phyloP scores from a whole-genome alignment of 2,329 filamentous ascomycete species.

The Phoma sp. region DNA sequence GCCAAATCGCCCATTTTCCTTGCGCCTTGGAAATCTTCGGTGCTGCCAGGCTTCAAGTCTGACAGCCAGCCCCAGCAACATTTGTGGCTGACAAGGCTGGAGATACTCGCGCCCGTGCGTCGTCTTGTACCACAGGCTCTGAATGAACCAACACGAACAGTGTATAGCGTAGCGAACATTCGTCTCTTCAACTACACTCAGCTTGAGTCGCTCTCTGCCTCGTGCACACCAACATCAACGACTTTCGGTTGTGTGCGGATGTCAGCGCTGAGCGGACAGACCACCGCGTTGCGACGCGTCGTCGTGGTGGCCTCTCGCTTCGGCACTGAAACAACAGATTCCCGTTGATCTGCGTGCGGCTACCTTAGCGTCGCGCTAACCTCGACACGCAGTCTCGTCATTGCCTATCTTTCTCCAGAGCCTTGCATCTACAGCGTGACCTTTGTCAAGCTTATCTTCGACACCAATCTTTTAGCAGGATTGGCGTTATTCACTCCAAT shows the following conservation, averaged over 20 bases:
- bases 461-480: too few species aligned
- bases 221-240: slow-evolving; percentile 5
- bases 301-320: slow-evolving; percentile 31
- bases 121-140: slow-evolving; percentile 2
- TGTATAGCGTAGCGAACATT: slow-evolving; percentile 10
- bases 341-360: slow-evolving; percentile 45
- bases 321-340: slow-evolving; percentile 25
- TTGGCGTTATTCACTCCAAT: too few species aligned
- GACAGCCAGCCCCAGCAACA: slow-evolving; percentile 23
- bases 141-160: neutral
- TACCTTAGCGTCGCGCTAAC: slow-evolving; percentile 33
- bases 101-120: slow-evolving; percentile 14
- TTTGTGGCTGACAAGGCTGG: slow-evolving; percentile 28
- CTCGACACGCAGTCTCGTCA: slow-evolving; percentile 8
- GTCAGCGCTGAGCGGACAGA: slow-evolving; percentile 24
- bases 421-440: slow-evolving; percentile 4
- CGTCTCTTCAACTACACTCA: neutral
- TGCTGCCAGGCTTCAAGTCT: slow-evolving; percentile 25
- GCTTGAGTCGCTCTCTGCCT: neutral
- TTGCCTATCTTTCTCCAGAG: neutral
- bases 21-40: slow-evolving; percentile 4
- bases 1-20: neutral
- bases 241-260: slow-evolving; percentile 4
- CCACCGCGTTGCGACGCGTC: slow-evolving; percentile 31
- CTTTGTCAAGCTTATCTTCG: neutral